Evolutionary conservation across 2,329 filamentous ascomycete genomes (phyloP).

Genomic region (Colletotrichum truncatum): DNA sequence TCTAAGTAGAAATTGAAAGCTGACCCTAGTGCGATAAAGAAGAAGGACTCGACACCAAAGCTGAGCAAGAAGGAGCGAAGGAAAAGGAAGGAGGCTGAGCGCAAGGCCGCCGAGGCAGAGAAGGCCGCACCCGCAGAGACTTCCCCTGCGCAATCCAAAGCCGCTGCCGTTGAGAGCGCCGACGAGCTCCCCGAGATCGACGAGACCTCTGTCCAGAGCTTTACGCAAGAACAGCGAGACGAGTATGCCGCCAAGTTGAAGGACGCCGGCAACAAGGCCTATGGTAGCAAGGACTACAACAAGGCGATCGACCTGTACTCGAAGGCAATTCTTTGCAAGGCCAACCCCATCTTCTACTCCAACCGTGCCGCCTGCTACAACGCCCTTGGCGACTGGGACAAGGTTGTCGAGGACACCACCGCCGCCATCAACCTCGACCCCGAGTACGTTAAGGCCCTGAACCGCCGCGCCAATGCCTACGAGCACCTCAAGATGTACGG

Average conservation of each 20-base stretch:
- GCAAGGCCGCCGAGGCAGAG: conserved; percentile 59
- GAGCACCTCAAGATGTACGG: conserved; percentile 92
- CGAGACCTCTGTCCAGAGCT: conserved; percentile 62
- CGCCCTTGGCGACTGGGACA: conserved; percentile 90
- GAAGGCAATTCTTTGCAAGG: conserved; percentile 95
- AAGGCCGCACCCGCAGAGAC: conserved; percentile 42
- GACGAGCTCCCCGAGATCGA: conserved; percentile 77
- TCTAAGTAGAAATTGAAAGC: neutral
- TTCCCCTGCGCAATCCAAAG: conserved; percentile 53
- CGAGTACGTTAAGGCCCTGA: conserved; percentile 97
- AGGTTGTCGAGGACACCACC: conserved; percentile 96
- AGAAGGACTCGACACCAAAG: conserved; percentile 67
- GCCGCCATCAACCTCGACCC: conserved; percentile 93
- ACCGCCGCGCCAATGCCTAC: conserved; percentile 95
- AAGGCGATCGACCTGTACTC: conserved; percentile 94
- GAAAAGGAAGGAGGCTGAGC: conserved; percentile 83
- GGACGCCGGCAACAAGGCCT: conserved; percentile 95
- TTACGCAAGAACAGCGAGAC: conserved; percentile 76
- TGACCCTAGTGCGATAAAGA: conserved; percentile 33
- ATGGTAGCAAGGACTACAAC: conserved; percentile 92
- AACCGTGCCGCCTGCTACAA: conserved; percentile 99
- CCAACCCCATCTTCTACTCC: conserved; percentile 98
- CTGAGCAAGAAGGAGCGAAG: conserved; percentile 89
- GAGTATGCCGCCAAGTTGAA: conserved; percentile 92
- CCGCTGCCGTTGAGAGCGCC: conserved; percentile 63